Percentiles rank a stretch among this genome's conserved stretches.
phyloP scores from a whole-genome alignment of 495 filamentous ascomycete genomes.

The Bathelium albidoporum region DNA sequence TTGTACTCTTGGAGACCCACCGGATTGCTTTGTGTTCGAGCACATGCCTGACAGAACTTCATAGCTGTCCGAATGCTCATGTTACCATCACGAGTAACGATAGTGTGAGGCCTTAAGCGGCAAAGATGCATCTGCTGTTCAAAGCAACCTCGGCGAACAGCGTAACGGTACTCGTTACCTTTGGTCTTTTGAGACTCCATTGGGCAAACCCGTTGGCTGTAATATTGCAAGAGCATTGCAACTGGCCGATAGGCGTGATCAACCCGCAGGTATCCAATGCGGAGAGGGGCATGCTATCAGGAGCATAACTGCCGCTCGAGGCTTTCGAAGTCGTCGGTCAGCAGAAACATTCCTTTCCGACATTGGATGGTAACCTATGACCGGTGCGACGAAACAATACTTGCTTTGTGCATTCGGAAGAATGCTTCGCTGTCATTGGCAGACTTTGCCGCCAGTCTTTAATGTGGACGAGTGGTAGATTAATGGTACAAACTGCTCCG shows the following conservation, averaged over 20 bases:
- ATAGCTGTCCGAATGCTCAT: background rate
- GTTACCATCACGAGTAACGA: background rate
- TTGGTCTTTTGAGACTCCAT: background rate
- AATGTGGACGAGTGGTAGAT: background rate
- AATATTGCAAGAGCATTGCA: background rate
- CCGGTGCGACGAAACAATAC: background rate
- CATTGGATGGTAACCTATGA: background rate
- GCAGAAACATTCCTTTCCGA: background rate
- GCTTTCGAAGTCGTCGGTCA: background rate
- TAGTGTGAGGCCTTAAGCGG: background rate
- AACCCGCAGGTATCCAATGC: background rate
- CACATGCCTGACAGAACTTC: background rate
- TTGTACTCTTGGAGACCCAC: background rate
- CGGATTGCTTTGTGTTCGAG: background rate
- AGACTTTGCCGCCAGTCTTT: background rate
- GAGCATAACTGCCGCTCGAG: background rate
- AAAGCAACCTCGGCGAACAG: background rate
- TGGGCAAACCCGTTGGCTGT: background rate
- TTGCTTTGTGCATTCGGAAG: background rate
- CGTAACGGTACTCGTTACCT: background rate
- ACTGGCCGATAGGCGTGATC: background rate
- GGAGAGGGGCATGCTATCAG: background rate
- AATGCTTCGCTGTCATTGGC: background rate
- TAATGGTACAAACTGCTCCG: background rate
- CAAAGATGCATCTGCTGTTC: background rate